Conservation (phyloP, 1,139 yeast genomes). For the Diutina pseudorugosa region DNA sequence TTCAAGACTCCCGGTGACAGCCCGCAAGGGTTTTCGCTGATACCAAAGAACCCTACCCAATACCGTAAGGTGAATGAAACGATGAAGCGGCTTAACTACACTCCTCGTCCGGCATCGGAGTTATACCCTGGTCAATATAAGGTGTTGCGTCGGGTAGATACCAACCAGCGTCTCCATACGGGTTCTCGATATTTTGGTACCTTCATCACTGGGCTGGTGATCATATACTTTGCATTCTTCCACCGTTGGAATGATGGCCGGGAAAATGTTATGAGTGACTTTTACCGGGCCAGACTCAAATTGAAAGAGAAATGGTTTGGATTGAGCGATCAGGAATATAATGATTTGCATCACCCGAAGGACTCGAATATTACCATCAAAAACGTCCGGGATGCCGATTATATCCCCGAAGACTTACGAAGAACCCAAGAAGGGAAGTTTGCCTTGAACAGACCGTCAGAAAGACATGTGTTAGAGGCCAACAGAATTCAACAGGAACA, state of each 20-base stretch:
- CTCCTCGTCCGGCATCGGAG: constrained; percentile 68
- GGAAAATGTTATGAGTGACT: constrained; percentile 61
- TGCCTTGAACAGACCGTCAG: constrained; percentile 59
- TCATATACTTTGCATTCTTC: constrained; percentile 54
- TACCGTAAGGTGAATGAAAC: constrained; percentile 61
- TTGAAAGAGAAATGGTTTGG: constrained; percentile 43
- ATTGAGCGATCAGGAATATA: constrained; percentile 45
- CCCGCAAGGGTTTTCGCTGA: constrained; percentile 44
- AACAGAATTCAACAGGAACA: constrained; percentile 57
- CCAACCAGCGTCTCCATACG: constrained; percentile 40
- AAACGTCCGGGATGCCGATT: constrained; percentile 31
- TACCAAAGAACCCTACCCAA: constrained; percentile 59
- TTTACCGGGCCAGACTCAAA: constrained; percentile 49
- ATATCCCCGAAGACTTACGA: constrained; percentile 27
- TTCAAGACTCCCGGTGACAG: constrained; percentile 43
- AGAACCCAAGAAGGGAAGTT: constrained; percentile 31
- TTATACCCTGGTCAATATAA: constrained; percentile 72
- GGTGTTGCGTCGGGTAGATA: constrained; percentile 50
- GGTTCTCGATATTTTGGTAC: constrained; percentile 45
- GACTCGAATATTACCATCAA: constrained; percentile 22
- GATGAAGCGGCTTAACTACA: constrained; percentile 60
- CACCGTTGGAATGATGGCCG: constrained; percentile 79
- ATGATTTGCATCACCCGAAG: constrained; percentile 44
- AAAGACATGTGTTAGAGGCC: constrained; percentile 65
- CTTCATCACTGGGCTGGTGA: constrained; percentile 31